phyloP scores from a whole-genome alignment of 2,329 filamentous ascomycete species.

The Xylaria sp. region DNA sequence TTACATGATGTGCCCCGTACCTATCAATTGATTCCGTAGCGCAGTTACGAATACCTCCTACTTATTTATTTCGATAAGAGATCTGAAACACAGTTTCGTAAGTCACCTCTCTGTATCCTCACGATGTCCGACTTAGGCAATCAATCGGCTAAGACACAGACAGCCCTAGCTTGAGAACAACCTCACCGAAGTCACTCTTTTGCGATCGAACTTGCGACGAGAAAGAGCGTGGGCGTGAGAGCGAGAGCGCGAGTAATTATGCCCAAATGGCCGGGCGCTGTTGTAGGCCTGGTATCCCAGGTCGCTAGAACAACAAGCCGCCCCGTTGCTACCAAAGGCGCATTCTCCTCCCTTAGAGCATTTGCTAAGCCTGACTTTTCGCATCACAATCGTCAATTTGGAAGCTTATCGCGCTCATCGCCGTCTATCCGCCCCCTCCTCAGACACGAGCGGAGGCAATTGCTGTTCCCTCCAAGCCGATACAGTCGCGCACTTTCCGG shows the following conservation, averaged over 20 bases:
- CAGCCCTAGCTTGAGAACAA: background rate
- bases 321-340: constrained; percentile 30
- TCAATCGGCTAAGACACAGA: background rate
- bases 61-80: background rate
- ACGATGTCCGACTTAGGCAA: background rate
- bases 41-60: background rate
- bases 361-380: constrained; percentile 21
- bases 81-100: background rate
- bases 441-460: constrained; percentile 33
- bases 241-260: constrained; percentile 35
- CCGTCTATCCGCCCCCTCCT: constrained; percentile 18
- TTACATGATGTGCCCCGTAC: constrained; percentile 12
- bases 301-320: constrained; percentile 38
- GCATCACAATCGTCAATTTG: constrained; percentile 38
- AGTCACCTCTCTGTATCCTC: background rate
- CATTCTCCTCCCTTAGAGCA: constrained; percentile 23
- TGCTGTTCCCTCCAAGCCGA: constrained; percentile 43
- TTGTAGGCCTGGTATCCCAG: constrained; percentile 40
- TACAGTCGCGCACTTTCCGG: constrained; percentile 61
- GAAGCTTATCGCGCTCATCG: constrained; percentile 35
- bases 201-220: constrained; percentile 11
- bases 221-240: background rate
- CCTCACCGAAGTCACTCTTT: constrained; percentile 9
- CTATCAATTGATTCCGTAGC: background rate
- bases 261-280: constrained; percentile 44